These are phyloP conservation scores for Verticillium dahliae DNA, from an alignment of 2,329 filamentous ascomycete genomes.

Conservation along the genomic window DNA sequence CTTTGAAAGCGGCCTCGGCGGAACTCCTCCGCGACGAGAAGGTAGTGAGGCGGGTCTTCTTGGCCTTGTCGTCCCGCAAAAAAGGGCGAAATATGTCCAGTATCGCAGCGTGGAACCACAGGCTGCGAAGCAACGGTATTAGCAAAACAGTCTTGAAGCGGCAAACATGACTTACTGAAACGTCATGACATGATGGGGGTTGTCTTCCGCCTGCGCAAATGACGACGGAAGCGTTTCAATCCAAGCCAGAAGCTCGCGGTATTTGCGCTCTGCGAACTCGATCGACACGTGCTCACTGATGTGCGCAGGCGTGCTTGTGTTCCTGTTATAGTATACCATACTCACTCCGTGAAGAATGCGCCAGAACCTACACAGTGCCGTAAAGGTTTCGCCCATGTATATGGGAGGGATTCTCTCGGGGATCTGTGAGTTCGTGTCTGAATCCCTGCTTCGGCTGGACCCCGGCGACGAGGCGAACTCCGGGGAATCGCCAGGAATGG, in stretches of 20 bases:
- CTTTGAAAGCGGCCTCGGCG: conserved; percentile 21
- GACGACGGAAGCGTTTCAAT: conserved; percentile 20
- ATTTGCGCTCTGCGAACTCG: conserved; percentile 27
- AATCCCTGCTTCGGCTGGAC: background rate
- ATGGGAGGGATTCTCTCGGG: background rate
- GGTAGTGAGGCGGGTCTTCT: conserved; percentile 16
- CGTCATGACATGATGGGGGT: conserved; percentile 25
- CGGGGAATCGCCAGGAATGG: conserved; percentile 12
- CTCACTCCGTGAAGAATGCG: conserved; percentile 25
- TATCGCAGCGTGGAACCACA: conserved; percentile 31
- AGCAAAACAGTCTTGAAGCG: background rate
- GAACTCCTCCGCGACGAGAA: conserved; percentile 21
- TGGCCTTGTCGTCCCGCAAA: background rate
- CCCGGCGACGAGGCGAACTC: background rate
- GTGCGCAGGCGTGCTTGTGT: conserved; percentile 5
- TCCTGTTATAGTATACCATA: conserved; percentile 17
- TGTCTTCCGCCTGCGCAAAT: conserved; percentile 17
- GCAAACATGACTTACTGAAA: conserved; percentile 23
- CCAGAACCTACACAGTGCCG: conserved; percentile 27
- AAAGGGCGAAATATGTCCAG: conserved; percentile 29
- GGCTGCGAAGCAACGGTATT: conserved; percentile 15
- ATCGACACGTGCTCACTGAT: conserved; percentile 8
- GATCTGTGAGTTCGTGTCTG: background rate
- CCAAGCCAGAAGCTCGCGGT: conserved; percentile 31
- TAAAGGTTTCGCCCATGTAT: conserved; percentile 21